phyloP scores from a whole-genome alignment of 2,329 filamentous ascomycete genomes.

The Mollisia scopiformis region DNA sequence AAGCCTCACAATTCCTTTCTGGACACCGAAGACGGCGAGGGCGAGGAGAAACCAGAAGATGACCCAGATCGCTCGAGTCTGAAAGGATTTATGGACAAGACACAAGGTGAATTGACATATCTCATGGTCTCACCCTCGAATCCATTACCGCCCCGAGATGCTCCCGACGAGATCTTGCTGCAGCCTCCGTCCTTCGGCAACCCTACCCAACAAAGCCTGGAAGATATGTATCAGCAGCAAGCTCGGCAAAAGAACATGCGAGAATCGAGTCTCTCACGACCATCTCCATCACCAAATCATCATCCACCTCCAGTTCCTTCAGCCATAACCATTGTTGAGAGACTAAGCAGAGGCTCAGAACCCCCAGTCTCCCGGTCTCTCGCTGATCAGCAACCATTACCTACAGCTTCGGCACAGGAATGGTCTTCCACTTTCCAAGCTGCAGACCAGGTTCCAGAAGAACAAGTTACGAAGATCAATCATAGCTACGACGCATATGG shows the following conservation, averaged over 20 bases:
- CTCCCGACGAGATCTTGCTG: constrained; percentile 61
- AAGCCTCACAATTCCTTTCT: constrained; percentile 40
- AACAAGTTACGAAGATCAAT: constrained; percentile 58
- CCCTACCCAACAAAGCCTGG: constrained; percentile 40
- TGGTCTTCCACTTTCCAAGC: constrained; percentile 35
- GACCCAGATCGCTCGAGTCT: constrained; percentile 53
- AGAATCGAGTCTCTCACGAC: constrained; percentile 52
- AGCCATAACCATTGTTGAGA: constrained; percentile 38
- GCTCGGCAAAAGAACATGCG: constrained; percentile 60
- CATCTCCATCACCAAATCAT: constrained; percentile 59
- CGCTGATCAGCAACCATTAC: constrained; percentile 50
- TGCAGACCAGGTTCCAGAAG: constrained; percentile 45
- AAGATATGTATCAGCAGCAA: constrained; percentile 36
- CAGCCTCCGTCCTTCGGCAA: constrained; percentile 49
- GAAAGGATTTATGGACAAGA: constrained; percentile 66
- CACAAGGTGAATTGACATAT: constrained; percentile 66
- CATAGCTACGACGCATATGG: constrained; percentile 63
- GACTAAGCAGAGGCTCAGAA: constrained; percentile 38
- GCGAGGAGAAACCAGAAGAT: constrained; percentile 39
- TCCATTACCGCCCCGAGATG: constrained; percentile 66
- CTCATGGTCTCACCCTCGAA: constrained; percentile 70
- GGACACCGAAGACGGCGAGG: constrained; percentile 50
- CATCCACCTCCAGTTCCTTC: constrained; percentile 56
- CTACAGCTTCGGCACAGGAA: constrained; percentile 43
- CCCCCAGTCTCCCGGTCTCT: constrained; percentile 57